Evolutionary conservation across 768 basidiomycete species (phyloP), one percentile per base, ranked within the genome.

Genomic region (Terana coerulea): DNA sequence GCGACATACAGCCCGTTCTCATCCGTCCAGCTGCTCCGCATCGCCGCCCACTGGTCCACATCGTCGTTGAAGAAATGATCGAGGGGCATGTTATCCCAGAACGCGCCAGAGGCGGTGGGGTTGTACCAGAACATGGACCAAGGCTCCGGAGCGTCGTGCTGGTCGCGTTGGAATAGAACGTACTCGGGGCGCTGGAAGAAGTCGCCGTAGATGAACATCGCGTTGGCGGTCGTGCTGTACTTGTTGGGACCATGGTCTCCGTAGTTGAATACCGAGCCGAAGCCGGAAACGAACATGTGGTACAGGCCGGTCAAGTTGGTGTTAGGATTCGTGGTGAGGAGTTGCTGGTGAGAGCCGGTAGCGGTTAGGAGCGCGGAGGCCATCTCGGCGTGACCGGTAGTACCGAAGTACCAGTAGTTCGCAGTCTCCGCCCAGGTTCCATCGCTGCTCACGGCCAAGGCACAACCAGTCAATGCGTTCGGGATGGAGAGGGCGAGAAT

Each of bases 391-490:
- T 88, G 86, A 14, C 82, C 91, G 7, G 91, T 95, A 31, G 86
- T 90, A 64, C 93, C 95, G 60, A 95, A 98, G 69, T 91, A 91
- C 91, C 91, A 94, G 63, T 93, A 95, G 69, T 98, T 91, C 30
- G 90, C 76, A 0, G 94, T 97, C 69, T 99, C 97, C 21, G 80
- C 72, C 94, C 95, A 98, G 15, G 91, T 86, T 14, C 95, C 95
- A 63, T 97, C 94, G 29, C 72, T 65, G 12, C 74, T 75, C 14
- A 77, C 69, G 19, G 75, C 86, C 17, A 70, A 55, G 3, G 78
- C 86, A 66, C 97, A 98, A 65, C 91, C 91, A 50, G 72, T 59
- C 47, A 82, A 75, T 14, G 93, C 93, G 65, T 90, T 92, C 50
- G 78, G 64, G 36, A 94, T 70, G 14, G 90, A 87, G 54, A 80